phyloP scores from a whole-genome alignment of 345 rosid species.

The Gossypium rotundifolium region DNA sequence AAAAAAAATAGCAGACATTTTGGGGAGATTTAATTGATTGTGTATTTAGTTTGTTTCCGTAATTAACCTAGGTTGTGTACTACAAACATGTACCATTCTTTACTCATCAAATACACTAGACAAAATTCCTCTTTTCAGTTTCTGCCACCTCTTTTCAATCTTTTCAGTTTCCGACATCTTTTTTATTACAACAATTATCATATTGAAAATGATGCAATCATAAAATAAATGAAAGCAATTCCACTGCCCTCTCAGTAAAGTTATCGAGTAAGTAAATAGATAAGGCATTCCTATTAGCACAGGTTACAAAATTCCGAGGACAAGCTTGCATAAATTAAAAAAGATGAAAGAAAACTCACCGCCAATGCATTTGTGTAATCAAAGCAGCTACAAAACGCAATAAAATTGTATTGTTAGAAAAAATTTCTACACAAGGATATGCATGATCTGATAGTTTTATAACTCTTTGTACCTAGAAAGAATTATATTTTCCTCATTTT shows the following conservation, averaged over 20 bases:
- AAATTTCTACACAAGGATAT: neutral
- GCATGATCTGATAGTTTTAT: neutral
- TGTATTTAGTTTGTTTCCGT: no score
- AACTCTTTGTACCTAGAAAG: neutral
- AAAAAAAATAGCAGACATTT: no score
- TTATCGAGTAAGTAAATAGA: constrained; percentile 2
- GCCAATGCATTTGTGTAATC: constrained; percentile 97
- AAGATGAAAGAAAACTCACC: constrained; percentile 45
- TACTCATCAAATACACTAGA: no score
- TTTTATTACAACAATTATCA: no score
- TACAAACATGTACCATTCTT: no score
- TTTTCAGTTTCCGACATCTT: no score
- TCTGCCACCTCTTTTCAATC: no score
- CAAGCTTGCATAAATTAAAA: neutral
- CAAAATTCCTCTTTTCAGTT: no score
- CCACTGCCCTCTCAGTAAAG: neutral
- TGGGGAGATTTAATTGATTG: no score
- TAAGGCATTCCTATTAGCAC: neutral
- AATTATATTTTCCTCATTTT: neutral
- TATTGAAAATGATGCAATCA: neutral
- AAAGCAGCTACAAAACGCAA: constrained; percentile 64
- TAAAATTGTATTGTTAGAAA: constrained; percentile 15
- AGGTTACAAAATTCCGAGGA: neutral
- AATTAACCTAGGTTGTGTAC: no score
- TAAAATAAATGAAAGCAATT: constrained; percentile 1